A percentile compares a stretch with the other conserved stretches of the same genome.
phyloP scores from a whole-genome alignment of 1,139 yeast genomes.

The Blastobotrys persicus region DNA sequence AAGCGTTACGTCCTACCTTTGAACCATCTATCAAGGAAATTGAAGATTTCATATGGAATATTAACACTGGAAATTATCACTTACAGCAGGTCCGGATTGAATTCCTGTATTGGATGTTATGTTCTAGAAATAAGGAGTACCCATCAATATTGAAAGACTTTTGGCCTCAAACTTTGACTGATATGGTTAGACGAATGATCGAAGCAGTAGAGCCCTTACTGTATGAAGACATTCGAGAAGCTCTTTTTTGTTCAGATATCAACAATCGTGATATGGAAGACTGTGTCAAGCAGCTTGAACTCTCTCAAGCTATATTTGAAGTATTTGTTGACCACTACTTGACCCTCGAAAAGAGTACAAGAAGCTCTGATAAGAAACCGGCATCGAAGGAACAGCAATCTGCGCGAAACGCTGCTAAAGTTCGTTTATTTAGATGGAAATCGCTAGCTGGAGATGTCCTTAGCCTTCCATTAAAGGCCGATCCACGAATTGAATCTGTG shows the following conservation, averaged over 20 bases:
- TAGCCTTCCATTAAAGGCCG: slow-evolving; percentile 3
- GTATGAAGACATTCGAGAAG: slow-evolving; percentile 6
- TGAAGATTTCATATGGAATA: slow-evolving; percentile 34
- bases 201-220: slow-evolving; percentile 26
- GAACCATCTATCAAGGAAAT: slow-evolving; percentile 28
- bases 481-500: slow-evolving; percentile 1
- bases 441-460: slow-evolving; percentile 24
- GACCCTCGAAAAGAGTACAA: background rate
- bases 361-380: slow-evolving; percentile 17
- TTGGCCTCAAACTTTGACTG: slow-evolving; percentile 30
- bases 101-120: slow-evolving; percentile 16
- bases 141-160: slow-evolving; percentile 22
- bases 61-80: slow-evolving; percentile 42
- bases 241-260: slow-evolving; percentile 7
- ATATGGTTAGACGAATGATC: slow-evolving; percentile 22
- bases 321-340: slow-evolving; percentile 50
- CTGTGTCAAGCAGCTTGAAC: slow-evolving; percentile 11
- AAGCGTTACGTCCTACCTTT: slow-evolving; percentile 23
- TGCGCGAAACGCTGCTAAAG: slow-evolving; percentile 23
- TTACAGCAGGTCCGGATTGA: slow-evolving; percentile 47
- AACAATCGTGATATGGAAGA: slow-evolving; percentile 15
- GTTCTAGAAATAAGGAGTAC: slow-evolving; percentile 8
- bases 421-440: slow-evolving; percentile 26
- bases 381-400: slow-evolving; percentile 37
- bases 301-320: slow-evolving; percentile 50